Evolutionary conservation across 202 grass and related monocot species (phyloP).

Genomic region (Brachypodium distachyon): DNA sequence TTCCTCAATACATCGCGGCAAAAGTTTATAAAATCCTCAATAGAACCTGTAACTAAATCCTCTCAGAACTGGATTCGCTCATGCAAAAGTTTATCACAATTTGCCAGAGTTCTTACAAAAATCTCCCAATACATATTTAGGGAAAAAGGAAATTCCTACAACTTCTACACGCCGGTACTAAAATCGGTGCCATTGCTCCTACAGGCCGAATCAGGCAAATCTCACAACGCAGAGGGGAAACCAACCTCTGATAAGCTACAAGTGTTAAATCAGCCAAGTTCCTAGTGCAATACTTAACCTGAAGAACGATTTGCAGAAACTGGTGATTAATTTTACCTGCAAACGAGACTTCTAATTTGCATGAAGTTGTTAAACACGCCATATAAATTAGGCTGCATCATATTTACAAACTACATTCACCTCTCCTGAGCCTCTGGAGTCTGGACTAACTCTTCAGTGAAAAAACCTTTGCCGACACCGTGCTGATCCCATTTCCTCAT

Average conservation of each 20-base stretch:
- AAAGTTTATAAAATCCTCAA: background rate
- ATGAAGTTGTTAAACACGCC: background rate
- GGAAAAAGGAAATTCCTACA: too few relatives aligned
- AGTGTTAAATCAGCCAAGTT: background rate
- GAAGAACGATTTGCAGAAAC: background rate
- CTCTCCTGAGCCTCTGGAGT: background rate
- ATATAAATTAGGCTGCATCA: background rate
- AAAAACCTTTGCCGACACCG: conserved; percentile 78
- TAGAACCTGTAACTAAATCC: background rate
- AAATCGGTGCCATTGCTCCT: too few relatives aligned
- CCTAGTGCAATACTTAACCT: background rate
- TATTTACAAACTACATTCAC: background rate
- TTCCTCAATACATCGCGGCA: too few relatives aligned
- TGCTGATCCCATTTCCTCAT: conserved; percentile 85
- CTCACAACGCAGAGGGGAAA: background rate
- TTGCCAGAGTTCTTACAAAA: too few relatives aligned
- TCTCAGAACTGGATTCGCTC: background rate
- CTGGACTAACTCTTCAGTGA: conserved; percentile 31
- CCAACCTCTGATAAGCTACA: background rate
- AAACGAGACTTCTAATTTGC: background rate
- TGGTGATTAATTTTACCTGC: too few relatives aligned
- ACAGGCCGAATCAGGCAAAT: too few relatives aligned
- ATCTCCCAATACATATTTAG: too few relatives aligned
- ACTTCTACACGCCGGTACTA: too few relatives aligned
- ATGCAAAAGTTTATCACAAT: background rate